Evolutionary conservation across 805 yeast genomes (phyloP).

Genomic region (Komagataella phaffii): DNA sequence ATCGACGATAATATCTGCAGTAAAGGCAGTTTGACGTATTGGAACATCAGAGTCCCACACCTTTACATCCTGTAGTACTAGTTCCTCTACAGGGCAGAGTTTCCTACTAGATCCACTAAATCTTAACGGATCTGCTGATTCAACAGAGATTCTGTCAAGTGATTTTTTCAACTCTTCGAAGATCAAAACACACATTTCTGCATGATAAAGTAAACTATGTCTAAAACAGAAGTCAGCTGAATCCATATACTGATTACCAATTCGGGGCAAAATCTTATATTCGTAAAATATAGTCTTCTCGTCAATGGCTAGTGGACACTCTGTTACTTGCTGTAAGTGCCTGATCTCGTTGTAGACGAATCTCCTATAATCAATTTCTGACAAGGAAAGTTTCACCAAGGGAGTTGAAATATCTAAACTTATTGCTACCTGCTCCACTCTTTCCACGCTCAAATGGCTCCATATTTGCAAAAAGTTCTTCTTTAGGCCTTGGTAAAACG

Average conservation of each 20-base stretch:
- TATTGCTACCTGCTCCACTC: not conserved
- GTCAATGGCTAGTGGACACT: not conserved
- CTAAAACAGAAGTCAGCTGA: not conserved
- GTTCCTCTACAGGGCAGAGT: not conserved
- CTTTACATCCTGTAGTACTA: not conserved
- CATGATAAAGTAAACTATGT: not conserved
- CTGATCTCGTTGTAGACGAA: not conserved
- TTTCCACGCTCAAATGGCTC: not conserved
- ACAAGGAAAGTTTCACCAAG: not conserved
- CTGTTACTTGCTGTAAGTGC: not conserved
- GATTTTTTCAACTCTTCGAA: not conserved
- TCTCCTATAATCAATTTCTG: not conserved
- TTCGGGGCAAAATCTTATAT: not conserved
- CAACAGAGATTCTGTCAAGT: not conserved
- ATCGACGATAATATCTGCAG: not conserved
- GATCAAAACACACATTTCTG: not conserved
- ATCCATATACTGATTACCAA: not conserved
- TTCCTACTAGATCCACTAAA: not conserved
- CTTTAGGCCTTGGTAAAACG: not conserved
- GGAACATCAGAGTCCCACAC: not conserved
- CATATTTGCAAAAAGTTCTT: not conserved
- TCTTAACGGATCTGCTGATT: not conserved
- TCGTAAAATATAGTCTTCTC: too few species aligned
- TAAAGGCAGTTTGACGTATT: not conserved
- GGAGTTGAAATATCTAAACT: not conserved